Percentiles rank a stretch among this genome's conserved stretches.
Conservation (phyloP, 345 rosid genomes). For the Citrus glauca region DNA sequence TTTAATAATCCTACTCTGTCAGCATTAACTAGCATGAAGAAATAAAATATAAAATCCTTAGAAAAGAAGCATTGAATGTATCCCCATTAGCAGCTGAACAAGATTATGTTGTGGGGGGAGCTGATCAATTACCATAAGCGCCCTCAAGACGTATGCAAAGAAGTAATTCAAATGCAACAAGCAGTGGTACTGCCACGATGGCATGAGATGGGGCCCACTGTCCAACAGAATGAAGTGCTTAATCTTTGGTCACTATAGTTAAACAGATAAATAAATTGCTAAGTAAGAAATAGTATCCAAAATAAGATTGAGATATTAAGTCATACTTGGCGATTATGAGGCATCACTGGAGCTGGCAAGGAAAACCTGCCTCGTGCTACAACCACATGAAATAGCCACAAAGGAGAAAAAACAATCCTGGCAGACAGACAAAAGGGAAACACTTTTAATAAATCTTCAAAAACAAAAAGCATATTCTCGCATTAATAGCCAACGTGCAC, state of each 20-base stretch:
- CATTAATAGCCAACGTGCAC: neutral
- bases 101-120: constrained; percentile 6
- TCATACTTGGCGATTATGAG: constrained; percentile 76
- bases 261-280: neutral
- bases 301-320: constrained; percentile 5
- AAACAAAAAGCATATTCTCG: neutral
- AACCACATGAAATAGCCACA: constrained; percentile 82
- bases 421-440: constrained; percentile 11
- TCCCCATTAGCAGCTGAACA: neutral
- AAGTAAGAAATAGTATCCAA: neutral
- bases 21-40: neutral
- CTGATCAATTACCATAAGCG: constrained; percentile 45
- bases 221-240: constrained; percentile 25
- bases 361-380: constrained; percentile 90
- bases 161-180: constrained; percentile 81
- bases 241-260: neutral
- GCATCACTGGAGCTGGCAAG: constrained; percentile 84
- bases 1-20: neutral
- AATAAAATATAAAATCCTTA: neutral
- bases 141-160: constrained; percentile 72
- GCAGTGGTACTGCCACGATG: constrained; percentile 67
- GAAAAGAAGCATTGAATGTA: neutral
- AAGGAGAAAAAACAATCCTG: constrained; percentile 74
- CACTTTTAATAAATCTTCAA: neutral
- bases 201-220: constrained; percentile 97